Evolutionary conservation across 768 basidiomycete genomes (phyloP).

Genomic region (Phanerochaete sordida): DNA sequence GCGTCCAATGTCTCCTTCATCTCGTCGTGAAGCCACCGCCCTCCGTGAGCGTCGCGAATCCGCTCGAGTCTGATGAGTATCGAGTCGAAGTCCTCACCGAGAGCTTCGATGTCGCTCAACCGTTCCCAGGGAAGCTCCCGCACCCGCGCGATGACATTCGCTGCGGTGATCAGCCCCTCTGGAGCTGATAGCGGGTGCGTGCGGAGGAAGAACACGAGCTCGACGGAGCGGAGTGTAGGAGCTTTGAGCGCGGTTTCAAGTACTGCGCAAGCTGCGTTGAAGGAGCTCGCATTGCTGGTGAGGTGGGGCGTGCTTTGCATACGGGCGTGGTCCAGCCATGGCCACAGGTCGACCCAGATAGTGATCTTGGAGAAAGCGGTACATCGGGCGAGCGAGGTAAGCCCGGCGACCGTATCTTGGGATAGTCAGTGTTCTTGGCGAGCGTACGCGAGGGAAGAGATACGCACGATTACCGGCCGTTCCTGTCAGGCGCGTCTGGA

Average conservation of each 20-base stretch:
- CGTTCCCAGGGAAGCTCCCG: background rate
- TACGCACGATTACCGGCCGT: no score
- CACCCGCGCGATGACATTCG: background rate
- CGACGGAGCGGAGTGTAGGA: background rate
- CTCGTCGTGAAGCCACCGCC: background rate
- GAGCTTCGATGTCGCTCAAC: background rate
- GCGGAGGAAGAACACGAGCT: background rate
- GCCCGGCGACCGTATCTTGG: background rate
- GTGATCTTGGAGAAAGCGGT: background rate
- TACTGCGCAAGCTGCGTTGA: background rate
- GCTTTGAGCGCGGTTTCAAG: background rate
- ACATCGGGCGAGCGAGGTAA: background rate
- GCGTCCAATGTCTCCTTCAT: background rate
- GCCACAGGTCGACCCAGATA: background rate
- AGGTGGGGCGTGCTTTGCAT: background rate
- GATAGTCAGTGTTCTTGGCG: no score
- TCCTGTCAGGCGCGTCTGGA: background rate
- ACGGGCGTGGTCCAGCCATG: background rate
- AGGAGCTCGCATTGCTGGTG: background rate
- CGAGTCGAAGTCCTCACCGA: background rate
- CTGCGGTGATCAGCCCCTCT: background rate
- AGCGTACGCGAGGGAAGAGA: background rate
- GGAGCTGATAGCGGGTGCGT: background rate
- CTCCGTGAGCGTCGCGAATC: background rate
- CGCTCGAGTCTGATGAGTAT: background rate